Base-by-base conservation (phyloP, 176 grass and related monocot species). In the Tillandsia leiboldiana region DNA sequence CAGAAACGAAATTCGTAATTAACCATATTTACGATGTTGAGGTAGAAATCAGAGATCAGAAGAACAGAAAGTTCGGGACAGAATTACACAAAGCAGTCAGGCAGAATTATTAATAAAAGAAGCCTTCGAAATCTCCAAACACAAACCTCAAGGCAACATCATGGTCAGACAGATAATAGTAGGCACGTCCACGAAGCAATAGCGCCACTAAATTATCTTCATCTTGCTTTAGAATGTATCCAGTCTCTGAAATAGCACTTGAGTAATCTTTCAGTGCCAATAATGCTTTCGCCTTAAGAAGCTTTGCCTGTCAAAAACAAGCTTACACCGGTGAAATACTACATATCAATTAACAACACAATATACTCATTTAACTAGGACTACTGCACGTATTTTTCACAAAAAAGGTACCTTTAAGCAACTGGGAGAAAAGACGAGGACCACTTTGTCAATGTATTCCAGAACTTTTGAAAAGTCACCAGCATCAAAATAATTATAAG, bases 101-200 rank as follows among this genome's bases (percentile, higher is more conserved):
- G 33, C 33, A 42, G 33, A 42, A 42, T 42, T 42, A 42, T 42
- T 42, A 42, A 42, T 42, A 67, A 15, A 27, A 20, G 10, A 72
- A 72, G 68, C 67, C 20, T 50, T 14, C 56, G 61, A 65, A 49
- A 65, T 63, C 9, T n/a, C 5, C 9, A 11, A 77, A 27, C 29
- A 42, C 24, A 72, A 77, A 97, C 94, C 94, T 92, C 26, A 70
- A 77, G 61, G 94, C 89, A 66, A 97, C 89, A 87, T 97, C 94
- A 81, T 97, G 89, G 66, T 97, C 93, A 63, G 93, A 87, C 68
- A 97, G 93, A 80, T 97, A 97, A 83, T 97, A 97, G 64, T 97
- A 97, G 24, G 93, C 93, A 27, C 66, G 86, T 13, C 93, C 93
- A 68, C 93, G 86, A 64, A 92, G 81, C 67, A 97, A 72, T 64